phyloP scores from a whole-genome alignment of 2,329 filamentous ascomycete species.

The Diaporthe citrichinensis region DNA sequence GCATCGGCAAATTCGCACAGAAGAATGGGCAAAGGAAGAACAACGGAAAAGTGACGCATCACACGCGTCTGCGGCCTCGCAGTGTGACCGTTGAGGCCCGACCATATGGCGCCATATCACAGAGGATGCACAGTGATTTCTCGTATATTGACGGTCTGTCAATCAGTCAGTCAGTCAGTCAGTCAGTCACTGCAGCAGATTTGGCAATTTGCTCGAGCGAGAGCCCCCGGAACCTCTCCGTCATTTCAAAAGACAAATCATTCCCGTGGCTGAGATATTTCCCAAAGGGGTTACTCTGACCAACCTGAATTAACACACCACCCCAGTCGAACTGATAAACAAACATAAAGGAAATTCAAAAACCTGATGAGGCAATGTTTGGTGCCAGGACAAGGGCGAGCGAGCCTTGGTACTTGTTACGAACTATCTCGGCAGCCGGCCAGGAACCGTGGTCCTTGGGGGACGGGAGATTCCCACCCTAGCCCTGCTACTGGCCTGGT shows the following conservation, averaged over 20 bases:
- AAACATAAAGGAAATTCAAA: background rate
- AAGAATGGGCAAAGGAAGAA: too few relatives aligned
- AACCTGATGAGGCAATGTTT: background rate
- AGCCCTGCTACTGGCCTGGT: slow-evolving; percentile 17
- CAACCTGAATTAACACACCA: background rate
- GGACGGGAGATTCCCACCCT: slow-evolving; percentile 3
- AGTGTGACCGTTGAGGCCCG: slow-evolving; percentile 12
- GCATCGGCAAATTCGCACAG: slow-evolving; percentile 27
- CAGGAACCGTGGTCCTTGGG: slow-evolving; percentile 19
- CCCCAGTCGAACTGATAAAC: background rate
- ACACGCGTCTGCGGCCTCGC: background rate
- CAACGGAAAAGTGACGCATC: background rate
- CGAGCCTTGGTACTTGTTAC: background rate
- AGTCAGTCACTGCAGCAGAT: background rate
- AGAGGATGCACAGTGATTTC: background rate
- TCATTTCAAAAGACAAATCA: background rate
- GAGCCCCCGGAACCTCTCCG: background rate
- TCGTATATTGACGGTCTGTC: background rate
- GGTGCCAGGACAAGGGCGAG: background rate
- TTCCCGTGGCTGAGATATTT: background rate
- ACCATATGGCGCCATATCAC: slow-evolving; percentile 9
- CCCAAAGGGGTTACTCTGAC: background rate
- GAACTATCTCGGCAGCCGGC: slow-evolving; percentile 21
- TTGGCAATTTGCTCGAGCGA: background rate
- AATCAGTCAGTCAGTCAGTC: background rate